Conservation (phyloP, 2,329 filamentous ascomycete genomes). For the Trichoderma sp. region DNA sequence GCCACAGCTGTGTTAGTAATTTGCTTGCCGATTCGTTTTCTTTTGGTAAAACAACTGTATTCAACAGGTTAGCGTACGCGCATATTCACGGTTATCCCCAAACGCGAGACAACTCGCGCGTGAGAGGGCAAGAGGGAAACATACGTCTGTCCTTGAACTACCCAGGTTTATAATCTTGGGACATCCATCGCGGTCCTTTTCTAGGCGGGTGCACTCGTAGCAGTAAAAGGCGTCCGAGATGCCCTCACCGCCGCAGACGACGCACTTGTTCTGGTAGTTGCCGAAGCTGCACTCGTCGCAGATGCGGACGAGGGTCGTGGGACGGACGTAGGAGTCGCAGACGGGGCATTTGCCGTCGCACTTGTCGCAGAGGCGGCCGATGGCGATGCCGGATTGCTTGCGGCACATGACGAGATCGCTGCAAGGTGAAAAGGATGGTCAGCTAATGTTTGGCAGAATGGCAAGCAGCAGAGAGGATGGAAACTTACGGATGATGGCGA, state of each 20-base stretch:
- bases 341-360: slow-evolving; percentile 99
- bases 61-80: slow-evolving; percentile 9
- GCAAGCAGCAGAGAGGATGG: background rate
- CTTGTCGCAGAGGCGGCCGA: slow-evolving; percentile 98
- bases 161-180: slow-evolving; percentile 99
- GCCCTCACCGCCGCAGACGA: slow-evolving; percentile 96
- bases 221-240: slow-evolving; percentile 99
- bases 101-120: background rate
- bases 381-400: slow-evolving; percentile 95
- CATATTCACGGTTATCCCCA: too few species aligned
- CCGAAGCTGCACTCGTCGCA: slow-evolving; percentile 99
- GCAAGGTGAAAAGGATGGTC: slow-evolving; percentile 27
- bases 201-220: slow-evolving; percentile 94
- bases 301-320: slow-evolving; percentile 95
- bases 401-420: slow-evolving; percentile 99
- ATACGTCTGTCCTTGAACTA: slow-evolving; percentile 88
- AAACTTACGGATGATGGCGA: slow-evolving; percentile 83
- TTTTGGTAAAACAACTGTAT: slow-evolving; percentile 64
- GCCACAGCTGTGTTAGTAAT: slow-evolving; percentile 54
- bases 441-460: slow-evolving; percentile 24
- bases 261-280: slow-evolving; percentile 99
- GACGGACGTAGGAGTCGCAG: slow-evolving; percentile 98
- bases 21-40: slow-evolving; percentile 62
- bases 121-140: slow-evolving; percentile 32
- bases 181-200: slow-evolving; percentile 96